Conservation (phyloP, 2,329 filamentous ascomycete genomes). For the Macroventuria anomochaeta region DNA sequence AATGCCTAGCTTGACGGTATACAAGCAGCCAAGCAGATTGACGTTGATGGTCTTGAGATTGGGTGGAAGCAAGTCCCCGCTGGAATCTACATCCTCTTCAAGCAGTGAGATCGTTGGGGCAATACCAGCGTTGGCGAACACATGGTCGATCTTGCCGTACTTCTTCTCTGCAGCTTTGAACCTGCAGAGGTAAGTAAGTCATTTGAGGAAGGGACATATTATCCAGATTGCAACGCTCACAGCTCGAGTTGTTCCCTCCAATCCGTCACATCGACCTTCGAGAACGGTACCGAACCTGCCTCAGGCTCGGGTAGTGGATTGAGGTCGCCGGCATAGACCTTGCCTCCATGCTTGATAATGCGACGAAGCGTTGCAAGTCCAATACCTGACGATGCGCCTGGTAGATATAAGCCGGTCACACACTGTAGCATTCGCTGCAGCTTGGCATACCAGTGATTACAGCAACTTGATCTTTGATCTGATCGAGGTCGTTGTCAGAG, state of each 20-base stretch:
- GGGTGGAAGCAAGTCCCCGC: slow-evolving; percentile 38
- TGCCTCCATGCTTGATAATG: slow-evolving; percentile 61
- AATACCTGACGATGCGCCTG: slow-evolving; percentile 66
- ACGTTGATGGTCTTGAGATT: slow-evolving; percentile 36
- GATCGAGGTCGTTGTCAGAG: slow-evolving; percentile 52
- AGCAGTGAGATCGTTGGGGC: slow-evolving; percentile 24
- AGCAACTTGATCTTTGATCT: slow-evolving; percentile 59
- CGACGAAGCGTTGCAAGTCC: slow-evolving; percentile 62
- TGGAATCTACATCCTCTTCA: slow-evolving; percentile 39
- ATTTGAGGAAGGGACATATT: not conserved
- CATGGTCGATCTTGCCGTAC: slow-evolving; percentile 54
- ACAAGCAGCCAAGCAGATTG: slow-evolving; percentile 40
- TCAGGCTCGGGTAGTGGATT: slow-evolving; percentile 49
- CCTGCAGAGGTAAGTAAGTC: not conserved
- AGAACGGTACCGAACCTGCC: slow-evolving; percentile 28
- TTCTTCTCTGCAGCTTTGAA: slow-evolving; percentile 58
- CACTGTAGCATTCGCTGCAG: not conserved
- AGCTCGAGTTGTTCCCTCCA: slow-evolving; percentile 60
- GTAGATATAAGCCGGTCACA: not conserved
- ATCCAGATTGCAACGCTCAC: not conserved
- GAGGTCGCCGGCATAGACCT: slow-evolving; percentile 63
- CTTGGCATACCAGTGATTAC: slow-evolving; percentile 57
- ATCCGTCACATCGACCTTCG: slow-evolving; percentile 44
- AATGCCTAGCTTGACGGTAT: slow-evolving; percentile 40
- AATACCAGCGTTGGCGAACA: slow-evolving; percentile 51